Conservation (phyloP, 257 asterid genomes). For the Verbascum thapsus region DNA sequence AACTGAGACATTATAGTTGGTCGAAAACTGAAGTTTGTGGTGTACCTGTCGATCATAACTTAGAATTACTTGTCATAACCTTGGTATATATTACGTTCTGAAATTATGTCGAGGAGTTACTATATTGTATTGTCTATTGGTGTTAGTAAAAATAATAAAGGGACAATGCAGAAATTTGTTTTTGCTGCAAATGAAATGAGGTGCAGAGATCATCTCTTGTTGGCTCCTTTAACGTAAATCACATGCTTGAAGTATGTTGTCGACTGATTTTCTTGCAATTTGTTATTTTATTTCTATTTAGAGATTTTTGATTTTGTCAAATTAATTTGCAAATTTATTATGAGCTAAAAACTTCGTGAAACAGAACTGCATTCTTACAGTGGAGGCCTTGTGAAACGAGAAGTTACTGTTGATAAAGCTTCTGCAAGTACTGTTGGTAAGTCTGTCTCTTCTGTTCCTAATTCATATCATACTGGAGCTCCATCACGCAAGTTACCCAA, state of each 20-base stretch:
- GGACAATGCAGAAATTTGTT: too few relatives aligned
- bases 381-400: slow-evolving; percentile 35
- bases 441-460: background rate
- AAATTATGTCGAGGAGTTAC: background rate
- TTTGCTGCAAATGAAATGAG: too few relatives aligned
- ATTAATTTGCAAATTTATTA: background rate
- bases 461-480: slow-evolving; percentile 29
- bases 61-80: background rate
- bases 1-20: background rate
- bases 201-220: background rate
- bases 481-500: slow-evolving; percentile 34
- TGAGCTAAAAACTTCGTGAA: background rate
- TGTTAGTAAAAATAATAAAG: background rate
- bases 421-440: background rate
- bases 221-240: background rate
- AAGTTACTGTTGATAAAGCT: slow-evolving; percentile 29
- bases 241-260: background rate
- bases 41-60: background rate
- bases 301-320: background rate
- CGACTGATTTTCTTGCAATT: background rate
- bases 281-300: background rate
- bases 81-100: background rate
- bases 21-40: background rate
- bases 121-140: background rate
- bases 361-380: slow-evolving; percentile 47